These are phyloP conservation scores for Gossypium sturtianum DNA, from an alignment of 345 rosid genomes.

Conservation along the genomic window DNA sequence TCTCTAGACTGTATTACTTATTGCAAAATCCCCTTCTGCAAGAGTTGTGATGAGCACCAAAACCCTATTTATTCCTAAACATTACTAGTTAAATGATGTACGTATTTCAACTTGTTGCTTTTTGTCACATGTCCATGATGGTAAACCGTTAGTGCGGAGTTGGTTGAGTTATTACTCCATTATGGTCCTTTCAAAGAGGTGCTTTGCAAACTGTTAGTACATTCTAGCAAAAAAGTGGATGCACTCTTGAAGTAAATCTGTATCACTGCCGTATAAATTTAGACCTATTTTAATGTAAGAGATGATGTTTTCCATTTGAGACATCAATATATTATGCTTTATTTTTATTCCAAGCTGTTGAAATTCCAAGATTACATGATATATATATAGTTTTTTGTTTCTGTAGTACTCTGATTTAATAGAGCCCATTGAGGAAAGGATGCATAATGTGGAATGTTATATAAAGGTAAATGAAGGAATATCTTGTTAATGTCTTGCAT, in stretches of 20 bases:
- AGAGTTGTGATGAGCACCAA: not conserved
- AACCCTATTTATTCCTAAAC: not conserved
- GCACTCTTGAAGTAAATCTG: not conserved
- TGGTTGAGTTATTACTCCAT: not conserved
- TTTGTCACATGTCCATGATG: not conserved
- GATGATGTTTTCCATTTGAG: not conserved
- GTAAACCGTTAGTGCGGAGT: not conserved
- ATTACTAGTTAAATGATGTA: not conserved
- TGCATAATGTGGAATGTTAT: conserved; percentile 57
- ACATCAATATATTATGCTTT: not conserved
- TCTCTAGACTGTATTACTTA: not conserved
- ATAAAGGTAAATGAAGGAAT: conserved; percentile 46
- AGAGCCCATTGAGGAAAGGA: conserved; percentile 65
- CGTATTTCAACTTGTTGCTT: not conserved
- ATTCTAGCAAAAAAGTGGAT: not conserved
- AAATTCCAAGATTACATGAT: not conserved
- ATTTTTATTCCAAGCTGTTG: not conserved
- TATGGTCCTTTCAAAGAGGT: not conserved
- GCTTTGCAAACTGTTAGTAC: not conserved
- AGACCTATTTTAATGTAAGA: not conserved
- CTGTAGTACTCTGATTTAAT: conserved; percentile 62
- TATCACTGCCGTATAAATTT: not conserved
- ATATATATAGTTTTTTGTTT: not conserved
- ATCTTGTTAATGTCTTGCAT: not conserved
- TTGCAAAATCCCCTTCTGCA: not conserved